phyloP scores from a whole-genome alignment of 1,139 yeast genomes.

The Diutina sp. region DNA sequence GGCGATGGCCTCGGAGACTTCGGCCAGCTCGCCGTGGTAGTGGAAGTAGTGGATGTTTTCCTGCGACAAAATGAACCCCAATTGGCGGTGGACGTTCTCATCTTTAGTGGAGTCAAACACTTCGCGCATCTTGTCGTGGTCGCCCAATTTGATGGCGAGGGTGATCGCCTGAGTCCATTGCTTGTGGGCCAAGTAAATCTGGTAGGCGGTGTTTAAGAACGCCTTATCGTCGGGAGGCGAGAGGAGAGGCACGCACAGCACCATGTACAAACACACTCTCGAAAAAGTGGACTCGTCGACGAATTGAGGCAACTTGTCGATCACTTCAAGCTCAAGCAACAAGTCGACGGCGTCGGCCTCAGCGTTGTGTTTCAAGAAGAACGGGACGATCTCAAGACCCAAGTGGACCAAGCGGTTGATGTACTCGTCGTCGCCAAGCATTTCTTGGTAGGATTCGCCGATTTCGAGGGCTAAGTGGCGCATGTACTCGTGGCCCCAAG shows the following conservation, averaged over 20 bases:
- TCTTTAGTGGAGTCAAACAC: conserved; percentile 73
- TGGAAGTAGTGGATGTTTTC: conserved; percentile 67
- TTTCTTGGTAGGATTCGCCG: conserved; percentile 71
- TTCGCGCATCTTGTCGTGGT: conserved; percentile 60
- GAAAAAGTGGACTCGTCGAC: conserved; percentile 78
- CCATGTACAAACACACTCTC: conserved; percentile 89
- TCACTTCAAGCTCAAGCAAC: conserved; percentile 75
- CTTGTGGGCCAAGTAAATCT: conserved; percentile 68
- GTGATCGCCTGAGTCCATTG: conserved; percentile 84
- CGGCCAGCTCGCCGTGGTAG: conserved; percentile 50
- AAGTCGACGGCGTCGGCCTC: conserved; percentile 98
- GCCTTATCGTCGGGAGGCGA: conserved; percentile 92
- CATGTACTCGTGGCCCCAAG: conserved; percentile 97
- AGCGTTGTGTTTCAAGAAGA: conserved; percentile 87
- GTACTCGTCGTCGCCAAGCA: conserved; percentile 43
- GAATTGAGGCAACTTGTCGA: conserved; percentile 69
- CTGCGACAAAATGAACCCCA: conserved; percentile 80
- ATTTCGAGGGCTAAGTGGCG: conserved; percentile 93
- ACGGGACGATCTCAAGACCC: conserved; percentile 74
- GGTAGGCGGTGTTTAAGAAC: conserved; percentile 81
- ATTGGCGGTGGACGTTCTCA: conserved; percentile 66
- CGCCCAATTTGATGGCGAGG: conserved; percentile 81
- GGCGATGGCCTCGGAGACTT: conserved; percentile 76
- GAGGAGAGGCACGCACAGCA: conserved; percentile 86
- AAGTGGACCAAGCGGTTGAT: conserved; percentile 43